A percentile compares a stretch with the other conserved stretches of the same genome.
These are phyloP conservation scores for Apostasia ramifera DNA, from an alignment of 106 monocot genomes.

Conservation along the genomic window DNA sequence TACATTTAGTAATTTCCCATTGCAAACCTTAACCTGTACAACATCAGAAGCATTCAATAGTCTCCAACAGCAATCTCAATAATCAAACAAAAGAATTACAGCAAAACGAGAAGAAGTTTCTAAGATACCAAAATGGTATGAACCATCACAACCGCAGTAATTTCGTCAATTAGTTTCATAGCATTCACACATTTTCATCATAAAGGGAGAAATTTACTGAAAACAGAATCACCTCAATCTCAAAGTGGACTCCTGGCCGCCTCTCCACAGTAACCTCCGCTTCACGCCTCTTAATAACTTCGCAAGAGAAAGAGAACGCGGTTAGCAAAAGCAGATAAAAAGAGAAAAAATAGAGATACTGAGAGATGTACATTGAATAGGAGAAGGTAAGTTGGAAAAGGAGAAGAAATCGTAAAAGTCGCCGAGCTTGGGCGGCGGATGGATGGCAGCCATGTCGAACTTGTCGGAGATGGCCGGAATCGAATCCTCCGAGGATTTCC, in stretches of 20 bases:
- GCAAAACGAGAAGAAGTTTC: background rate
- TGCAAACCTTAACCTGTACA: conserved; percentile 86
- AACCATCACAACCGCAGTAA: background rate
- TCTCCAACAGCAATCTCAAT: background rate
- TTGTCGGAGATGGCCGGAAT: conserved; percentile 77
- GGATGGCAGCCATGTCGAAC: conserved; percentile 96
- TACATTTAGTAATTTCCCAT: conserved; percentile 67
- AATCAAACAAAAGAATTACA: background rate
- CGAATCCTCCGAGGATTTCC: conserved; percentile 7
- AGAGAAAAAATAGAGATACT: background rate
- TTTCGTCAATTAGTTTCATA: background rate
- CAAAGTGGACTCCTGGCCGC: conserved; percentile 71
- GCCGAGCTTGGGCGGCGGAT: conserved; percentile 67
- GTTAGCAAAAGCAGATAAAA: background rate
- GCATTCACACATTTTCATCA: background rate
- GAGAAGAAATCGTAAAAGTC: conserved; percentile 97
- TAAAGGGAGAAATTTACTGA: background rate
- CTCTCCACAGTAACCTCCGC: conserved; percentile 19
- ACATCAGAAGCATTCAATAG: background rate
- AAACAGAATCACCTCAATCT: conserved; percentile 53
- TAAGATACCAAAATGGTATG: background rate
- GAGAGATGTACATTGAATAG: conserved; percentile 49
- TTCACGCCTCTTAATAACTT: conserved; percentile 69
- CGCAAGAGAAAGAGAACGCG: conserved; percentile 6
- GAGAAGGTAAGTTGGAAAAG: conserved; percentile 63